Conservation (phyloP, 331 rosid species). For the Acacia pycnantha region DNA sequence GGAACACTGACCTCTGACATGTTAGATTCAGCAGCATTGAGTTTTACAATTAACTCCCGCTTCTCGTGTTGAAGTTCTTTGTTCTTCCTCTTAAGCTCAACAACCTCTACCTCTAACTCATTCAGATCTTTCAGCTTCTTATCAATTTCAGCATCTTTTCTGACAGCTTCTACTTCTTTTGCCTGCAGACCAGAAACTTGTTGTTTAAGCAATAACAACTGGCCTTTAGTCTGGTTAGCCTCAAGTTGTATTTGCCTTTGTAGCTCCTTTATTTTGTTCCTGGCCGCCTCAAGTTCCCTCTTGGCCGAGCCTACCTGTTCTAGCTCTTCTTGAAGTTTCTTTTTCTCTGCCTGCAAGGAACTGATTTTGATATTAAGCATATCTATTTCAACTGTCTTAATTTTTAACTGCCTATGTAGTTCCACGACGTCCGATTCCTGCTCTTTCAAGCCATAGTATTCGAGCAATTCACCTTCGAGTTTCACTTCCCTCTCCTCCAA, state of each 20-base stretch:
- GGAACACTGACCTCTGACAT: slow-evolving; percentile 71
- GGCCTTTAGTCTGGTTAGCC: slow-evolving; percentile 83
- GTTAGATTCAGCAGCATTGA: slow-evolving; percentile 63
- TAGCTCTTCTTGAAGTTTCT: slow-evolving; percentile 74
- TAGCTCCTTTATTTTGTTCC: slow-evolving; percentile 78
- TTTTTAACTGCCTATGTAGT: slow-evolving; percentile 73
- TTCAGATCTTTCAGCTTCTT: slow-evolving; percentile 68
- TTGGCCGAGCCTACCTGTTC: slow-evolving; percentile 45
- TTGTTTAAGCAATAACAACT: slow-evolving; percentile 81
- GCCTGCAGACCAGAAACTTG: slow-evolving; percentile 70
- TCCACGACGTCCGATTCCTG: slow-evolving; percentile 75
- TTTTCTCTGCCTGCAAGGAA: slow-evolving; percentile 77
- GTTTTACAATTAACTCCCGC: slow-evolving; percentile 75
- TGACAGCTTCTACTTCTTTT: slow-evolving; percentile 65
- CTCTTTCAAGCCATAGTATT: slow-evolving; percentile 86
- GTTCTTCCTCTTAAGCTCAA: slow-evolving; percentile 77
- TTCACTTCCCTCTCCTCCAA: slow-evolving; percentile 93
- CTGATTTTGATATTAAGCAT: slow-evolving; percentile 75
- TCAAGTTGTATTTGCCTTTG: slow-evolving; percentile 86
- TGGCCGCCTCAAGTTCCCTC: slow-evolving; percentile 73
- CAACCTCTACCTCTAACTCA: slow-evolving; percentile 70
- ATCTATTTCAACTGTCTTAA: slow-evolving; percentile 68
- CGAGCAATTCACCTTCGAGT: slow-evolving; percentile 83
- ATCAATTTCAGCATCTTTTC: slow-evolving; percentile 69
- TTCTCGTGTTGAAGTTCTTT: slow-evolving; percentile 85